Conservation (phyloP, 1,284 basidiomycete genomes). For the Irpex lacteus region DNA sequence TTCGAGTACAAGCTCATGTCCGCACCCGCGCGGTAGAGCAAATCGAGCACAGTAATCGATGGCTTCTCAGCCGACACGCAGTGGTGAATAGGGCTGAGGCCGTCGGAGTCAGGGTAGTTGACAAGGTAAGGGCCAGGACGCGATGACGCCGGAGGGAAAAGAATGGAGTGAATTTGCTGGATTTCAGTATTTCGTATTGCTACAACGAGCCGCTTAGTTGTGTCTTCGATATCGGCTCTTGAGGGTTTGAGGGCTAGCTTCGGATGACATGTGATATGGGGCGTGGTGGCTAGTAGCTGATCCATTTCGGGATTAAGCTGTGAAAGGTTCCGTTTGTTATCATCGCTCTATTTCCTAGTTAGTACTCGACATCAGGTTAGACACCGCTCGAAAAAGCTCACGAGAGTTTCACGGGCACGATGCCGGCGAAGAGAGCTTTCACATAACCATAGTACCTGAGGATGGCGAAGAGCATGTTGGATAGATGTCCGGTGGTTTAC, state of each 20-base stretch:
- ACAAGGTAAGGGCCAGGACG: slow-evolving; percentile 25
- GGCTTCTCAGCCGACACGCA: slow-evolving; percentile 54
- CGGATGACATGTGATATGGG: slow-evolving; percentile 26
- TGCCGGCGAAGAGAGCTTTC: slow-evolving; percentile 61
- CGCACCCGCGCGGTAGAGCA: slow-evolving; percentile 69
- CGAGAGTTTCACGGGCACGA: slow-evolving; percentile 55
- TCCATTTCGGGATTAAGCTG: slow-evolving; percentile 6
- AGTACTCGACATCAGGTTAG: slow-evolving; percentile 3
- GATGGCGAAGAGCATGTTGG: slow-evolving; percentile 61
- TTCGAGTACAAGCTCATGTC: slow-evolving; percentile 69
- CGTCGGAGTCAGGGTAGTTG: slow-evolving; percentile 60
- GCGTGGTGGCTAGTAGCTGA: slow-evolving; percentile 1
- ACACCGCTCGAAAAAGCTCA: slow-evolving; percentile 26
- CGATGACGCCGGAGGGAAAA: slow-evolving; percentile 45
- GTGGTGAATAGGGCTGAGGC: slow-evolving; percentile 71
- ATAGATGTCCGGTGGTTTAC: slow-evolving; percentile 65
- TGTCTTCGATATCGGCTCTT: slow-evolving; percentile 15
- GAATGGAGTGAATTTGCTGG: slow-evolving; percentile 47
- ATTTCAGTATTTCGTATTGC: slow-evolving; percentile 48
- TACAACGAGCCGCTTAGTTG: slow-evolving; percentile 49
- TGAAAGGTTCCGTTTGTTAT: slow-evolving; percentile 17
- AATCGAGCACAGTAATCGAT: slow-evolving; percentile 60
- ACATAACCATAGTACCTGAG: slow-evolving; percentile 62
- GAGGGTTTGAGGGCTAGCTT: slow-evolving; percentile 16
- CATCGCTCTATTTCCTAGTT: slow-evolving; percentile 18